Percentiles rank a stretch among this genome's conserved stretches.
These are phyloP conservation scores for Aphanomyces astaci DNA, from an alignment of 352 stramenopile species.

Conservation along the genomic window DNA sequence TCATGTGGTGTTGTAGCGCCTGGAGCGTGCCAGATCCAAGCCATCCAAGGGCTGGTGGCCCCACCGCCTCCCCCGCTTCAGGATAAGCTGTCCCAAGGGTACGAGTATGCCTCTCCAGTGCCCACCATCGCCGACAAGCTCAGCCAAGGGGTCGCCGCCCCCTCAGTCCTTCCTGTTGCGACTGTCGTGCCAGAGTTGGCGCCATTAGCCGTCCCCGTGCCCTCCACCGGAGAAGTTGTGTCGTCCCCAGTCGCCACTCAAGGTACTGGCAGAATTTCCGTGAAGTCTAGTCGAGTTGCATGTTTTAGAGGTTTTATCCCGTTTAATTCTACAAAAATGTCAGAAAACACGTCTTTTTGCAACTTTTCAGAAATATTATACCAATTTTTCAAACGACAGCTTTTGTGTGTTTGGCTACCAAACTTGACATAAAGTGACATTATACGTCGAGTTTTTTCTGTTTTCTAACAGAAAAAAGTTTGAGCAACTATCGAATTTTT, in stretches of 20 bases:
- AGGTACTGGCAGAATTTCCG: neutral
- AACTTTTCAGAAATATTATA: no score
- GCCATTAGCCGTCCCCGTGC: neutral
- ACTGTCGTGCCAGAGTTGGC: neutral
- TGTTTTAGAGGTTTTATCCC: no score
- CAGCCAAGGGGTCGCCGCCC: neutral
- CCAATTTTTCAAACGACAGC: no score
- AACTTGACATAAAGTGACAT: no score
- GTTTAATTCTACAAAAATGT: no score
- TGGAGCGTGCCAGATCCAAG: slow-evolving; percentile 8
- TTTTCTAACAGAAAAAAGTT: no score
- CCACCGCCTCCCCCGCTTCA: neutral
- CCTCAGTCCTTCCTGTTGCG: neutral
- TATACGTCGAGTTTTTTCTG: no score
- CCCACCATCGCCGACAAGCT: neutral
- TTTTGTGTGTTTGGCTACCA: no score
- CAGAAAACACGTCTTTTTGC: no score
- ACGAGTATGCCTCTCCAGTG: neutral
- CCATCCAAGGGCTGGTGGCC: slow-evolving; percentile 7
- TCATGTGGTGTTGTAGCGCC: neutral
- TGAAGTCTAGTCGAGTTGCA: neutral
- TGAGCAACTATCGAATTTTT: no score
- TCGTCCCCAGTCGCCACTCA: neutral
- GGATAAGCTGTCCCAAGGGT: slow-evolving; percentile 9
- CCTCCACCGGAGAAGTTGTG: neutral